Conservation (phyloP, 148 eudicot genomes). For the Beta vulgaris region DNA sequence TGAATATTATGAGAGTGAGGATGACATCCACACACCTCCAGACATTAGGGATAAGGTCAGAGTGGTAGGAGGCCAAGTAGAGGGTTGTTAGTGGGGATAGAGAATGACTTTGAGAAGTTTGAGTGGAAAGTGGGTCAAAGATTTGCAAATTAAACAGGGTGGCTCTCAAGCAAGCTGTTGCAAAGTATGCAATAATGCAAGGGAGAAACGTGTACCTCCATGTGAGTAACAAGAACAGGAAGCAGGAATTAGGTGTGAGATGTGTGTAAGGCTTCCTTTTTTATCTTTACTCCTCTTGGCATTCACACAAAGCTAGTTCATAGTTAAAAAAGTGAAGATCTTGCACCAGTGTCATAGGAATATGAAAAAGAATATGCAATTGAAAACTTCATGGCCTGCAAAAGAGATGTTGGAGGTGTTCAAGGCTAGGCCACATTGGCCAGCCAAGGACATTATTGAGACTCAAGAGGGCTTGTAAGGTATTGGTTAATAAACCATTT, state of each 20-base stretch:
- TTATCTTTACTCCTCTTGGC: neutral
- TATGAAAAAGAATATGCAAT: neutral
- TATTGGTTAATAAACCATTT: neutral
- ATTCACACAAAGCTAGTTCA: neutral
- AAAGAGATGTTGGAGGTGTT: neutral
- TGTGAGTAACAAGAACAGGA: neutral
- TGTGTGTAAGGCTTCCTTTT: neutral
- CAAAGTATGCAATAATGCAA: slow-evolving; percentile 1
- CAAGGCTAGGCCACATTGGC: slow-evolving; percentile 4
- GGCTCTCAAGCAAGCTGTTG: neutral
- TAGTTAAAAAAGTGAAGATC: neutral
- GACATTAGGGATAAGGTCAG: neutral
- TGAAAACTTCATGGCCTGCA: neutral
- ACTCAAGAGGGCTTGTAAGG: neutral
- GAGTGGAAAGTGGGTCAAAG: neutral
- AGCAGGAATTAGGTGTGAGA: neutral
- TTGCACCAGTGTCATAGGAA: neutral
- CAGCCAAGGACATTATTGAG: neutral
- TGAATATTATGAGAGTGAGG: neutral
- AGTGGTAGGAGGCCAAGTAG: neutral
- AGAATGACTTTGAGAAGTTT: neutral
- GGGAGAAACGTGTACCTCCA: neutral
- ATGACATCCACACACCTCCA: neutral
- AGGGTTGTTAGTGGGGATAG: neutral
- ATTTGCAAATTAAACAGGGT: neutral